Percentiles rank a stretch among this genome's conserved stretches.
Evolutionary conservation across 495 filamentous ascomycete genomes (phyloP).

Genomic region (Aspergillus sclerotioniger): DNA sequence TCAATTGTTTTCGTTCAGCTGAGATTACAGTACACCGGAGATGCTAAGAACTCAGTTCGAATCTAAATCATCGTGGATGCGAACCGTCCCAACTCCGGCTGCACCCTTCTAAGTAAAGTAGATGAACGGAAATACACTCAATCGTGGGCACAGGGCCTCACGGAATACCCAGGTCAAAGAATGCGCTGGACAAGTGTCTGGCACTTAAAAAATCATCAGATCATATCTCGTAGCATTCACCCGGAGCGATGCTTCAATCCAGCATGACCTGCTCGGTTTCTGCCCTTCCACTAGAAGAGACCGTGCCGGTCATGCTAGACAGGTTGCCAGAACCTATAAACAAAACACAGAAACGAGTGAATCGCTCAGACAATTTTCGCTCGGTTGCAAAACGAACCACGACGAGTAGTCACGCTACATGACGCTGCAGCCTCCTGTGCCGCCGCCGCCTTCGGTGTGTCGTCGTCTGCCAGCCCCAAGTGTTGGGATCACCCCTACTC

Average conservation of each 20-base stretch:
- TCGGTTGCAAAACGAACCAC: not conserved
- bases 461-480: slow-evolving; percentile 39
- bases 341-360: not conserved
- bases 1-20: not conserved
- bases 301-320: not conserved
- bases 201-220: slow-evolving; percentile 7
- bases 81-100: slow-evolving; percentile 16
- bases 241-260: slow-evolving; percentile 1
- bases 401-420: slow-evolving; percentile 46
- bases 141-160: not conserved
- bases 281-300: too few species aligned
- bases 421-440: slow-evolving; percentile 40
- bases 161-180: not conserved
- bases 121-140: slow-evolving; percentile 2
- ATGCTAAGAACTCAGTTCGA: not conserved
- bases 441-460: slow-evolving; percentile 50
- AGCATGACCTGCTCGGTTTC: slow-evolving; percentile 13
- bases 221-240: slow-evolving; percentile 18
- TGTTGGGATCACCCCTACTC: slow-evolving; percentile 21
- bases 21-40: too few species aligned
- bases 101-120: slow-evolving; percentile 11
- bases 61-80: slow-evolving; percentile 9
- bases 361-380: not conserved
- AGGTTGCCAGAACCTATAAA: slow-evolving; percentile 20
- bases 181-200: not conserved